Evolutionary conservation across 495 filamentous ascomycete genomes (phyloP).

Genomic region (Penicillium cinerascens): DNA sequence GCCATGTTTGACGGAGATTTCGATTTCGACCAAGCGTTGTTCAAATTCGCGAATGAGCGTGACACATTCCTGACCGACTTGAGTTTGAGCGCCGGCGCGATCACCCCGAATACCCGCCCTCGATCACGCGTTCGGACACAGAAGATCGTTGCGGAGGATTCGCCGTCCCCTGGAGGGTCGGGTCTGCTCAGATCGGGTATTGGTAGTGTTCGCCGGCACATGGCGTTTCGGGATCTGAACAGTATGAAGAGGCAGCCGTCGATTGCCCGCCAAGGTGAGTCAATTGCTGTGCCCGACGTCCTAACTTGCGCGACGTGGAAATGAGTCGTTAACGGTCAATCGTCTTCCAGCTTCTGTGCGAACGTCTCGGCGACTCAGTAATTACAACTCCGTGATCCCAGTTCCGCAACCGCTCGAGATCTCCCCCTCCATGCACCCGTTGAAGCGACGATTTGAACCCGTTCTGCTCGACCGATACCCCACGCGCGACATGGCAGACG

Average conservation of each 20-base stretch:
- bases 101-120: conserved; percentile 64
- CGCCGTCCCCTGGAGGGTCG: conserved; percentile 31
- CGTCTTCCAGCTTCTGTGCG: conserved; percentile 70
- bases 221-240: conserved; percentile 90
- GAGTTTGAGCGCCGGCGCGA: conserved; percentile 80
- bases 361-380: conserved; percentile 84
- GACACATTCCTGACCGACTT: conserved; percentile 93
- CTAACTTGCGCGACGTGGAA: neutral
- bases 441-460: conserved; percentile 91
- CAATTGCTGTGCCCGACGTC: neutral
- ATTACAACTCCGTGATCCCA: conserved; percentile 97
- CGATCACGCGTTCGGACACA: conserved; percentile 74
- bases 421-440: conserved; percentile 89
- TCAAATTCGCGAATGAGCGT: conserved; percentile 91
- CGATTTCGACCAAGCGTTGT: conserved; percentile 87
- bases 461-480: conserved; percentile 93
- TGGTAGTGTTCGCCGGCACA: conserved; percentile 79
- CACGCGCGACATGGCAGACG: conserved; percentile 75
- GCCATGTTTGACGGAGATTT: conserved; percentile 55
- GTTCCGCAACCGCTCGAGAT: conserved; percentile 84
- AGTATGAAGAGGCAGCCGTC: conserved; percentile 88
- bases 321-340: neutral
- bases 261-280: conserved; percentile 72
- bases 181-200: conserved; percentile 50
- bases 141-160: conserved; percentile 76